These are phyloP conservation scores for Geotrichum carabidarum DNA, from an alignment of 1,139 yeast genomes.

Conservation along the genomic window DNA sequence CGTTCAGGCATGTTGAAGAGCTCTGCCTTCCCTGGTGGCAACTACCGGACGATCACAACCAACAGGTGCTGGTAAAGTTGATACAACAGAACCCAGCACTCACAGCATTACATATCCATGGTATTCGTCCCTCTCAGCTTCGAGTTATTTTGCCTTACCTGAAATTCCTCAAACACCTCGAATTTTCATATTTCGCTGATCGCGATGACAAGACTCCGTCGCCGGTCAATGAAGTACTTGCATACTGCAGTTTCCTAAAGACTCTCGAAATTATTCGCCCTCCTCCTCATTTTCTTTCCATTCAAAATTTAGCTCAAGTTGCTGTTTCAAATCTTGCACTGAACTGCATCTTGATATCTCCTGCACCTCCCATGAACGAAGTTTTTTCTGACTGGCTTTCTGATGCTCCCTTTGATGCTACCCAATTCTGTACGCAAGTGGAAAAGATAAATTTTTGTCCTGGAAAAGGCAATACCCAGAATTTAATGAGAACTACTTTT, in stretches of 20 bases:
- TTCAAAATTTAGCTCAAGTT: background rate
- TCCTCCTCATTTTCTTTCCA: background rate
- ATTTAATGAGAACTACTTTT: background rate
- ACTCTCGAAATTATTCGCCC: background rate
- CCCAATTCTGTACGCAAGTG: background rate
- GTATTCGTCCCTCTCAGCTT: background rate
- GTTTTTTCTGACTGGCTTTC: background rate
- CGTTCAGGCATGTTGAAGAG: background rate
- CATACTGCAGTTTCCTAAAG: background rate
- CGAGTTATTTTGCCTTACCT: background rate
- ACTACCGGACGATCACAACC: background rate
- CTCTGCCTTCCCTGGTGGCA: slow-evolving; percentile 2
- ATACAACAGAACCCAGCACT: background rate
- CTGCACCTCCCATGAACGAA: background rate
- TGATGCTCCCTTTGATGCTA: background rate
- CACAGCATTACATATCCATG: slow-evolving; percentile 1
- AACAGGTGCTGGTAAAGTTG: background rate
- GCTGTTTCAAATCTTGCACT: background rate
- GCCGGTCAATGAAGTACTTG: background rate
- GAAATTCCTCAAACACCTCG: background rate
- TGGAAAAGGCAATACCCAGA: background rate
- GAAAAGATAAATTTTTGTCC: background rate
- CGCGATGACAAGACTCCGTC: background rate
- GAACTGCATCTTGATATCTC: background rate
- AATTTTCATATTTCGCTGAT: background rate